Conservation (phyloP, 2,329 filamentous ascomycete genomes). For the Harringtonia lauricola region DNA sequence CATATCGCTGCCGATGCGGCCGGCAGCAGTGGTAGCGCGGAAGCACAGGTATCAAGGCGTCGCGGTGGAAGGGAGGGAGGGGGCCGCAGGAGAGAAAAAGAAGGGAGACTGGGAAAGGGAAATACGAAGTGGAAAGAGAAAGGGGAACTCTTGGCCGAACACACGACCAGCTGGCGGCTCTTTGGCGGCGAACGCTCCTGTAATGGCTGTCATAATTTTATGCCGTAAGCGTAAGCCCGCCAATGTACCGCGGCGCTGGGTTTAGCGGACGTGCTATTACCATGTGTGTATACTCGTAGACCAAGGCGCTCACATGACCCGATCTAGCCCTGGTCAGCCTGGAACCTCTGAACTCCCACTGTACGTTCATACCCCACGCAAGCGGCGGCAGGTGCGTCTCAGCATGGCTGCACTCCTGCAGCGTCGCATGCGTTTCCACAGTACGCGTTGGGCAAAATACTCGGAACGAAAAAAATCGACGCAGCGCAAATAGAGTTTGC, state of each 20-base stretch:
- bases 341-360: no score
- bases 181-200: no score
- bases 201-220: no score
- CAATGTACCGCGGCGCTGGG: no score
- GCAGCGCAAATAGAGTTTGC: not conserved
- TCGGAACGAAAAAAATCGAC: not conserved
- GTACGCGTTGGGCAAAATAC: not conserved
- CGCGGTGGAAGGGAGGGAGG: not conserved
- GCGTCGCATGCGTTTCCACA: constrained; percentile 5
- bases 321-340: no score
- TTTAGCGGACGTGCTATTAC: no score
- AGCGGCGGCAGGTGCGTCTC: constrained; percentile 7
- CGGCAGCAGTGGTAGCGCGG: not conserved
- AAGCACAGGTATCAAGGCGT: not conserved
- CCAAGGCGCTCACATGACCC: no score
- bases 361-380: constrained; percentile 6
- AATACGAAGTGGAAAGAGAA: not conserved
- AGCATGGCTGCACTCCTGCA: constrained; percentile 4
- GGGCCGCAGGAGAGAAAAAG: not conserved
- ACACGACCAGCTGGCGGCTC: not conserved
- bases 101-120: not conserved
- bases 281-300: no score
- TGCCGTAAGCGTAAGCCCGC: no score
- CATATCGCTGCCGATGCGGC: constrained; percentile 1
- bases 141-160: not conserved